Base-by-base conservation (phyloP, 1,284 basidiomycete species). In the Pseudozyma tsukubaensis region DNA sequence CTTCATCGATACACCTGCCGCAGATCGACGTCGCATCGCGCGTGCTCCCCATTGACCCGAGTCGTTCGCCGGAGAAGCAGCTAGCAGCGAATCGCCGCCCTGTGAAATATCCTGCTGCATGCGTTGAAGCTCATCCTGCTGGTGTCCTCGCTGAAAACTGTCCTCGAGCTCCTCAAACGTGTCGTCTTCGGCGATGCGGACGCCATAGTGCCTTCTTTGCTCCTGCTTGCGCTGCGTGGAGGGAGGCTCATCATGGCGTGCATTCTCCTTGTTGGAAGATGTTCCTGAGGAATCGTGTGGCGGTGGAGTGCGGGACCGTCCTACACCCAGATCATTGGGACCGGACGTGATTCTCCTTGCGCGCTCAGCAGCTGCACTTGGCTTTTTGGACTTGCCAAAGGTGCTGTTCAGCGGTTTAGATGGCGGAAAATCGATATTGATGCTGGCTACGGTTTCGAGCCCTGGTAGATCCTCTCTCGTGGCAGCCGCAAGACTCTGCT, bases 1-100 rank as follows among this genome's bases (percentile, higher is more conserved):
- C 65, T 83, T 83, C 66, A 82, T 77, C 53, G 77, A 80, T 7
- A 82, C 74, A 21, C 80, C 80, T 0, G 78, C 79, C 9, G 78
- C 79, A 0, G 72, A 73, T 1, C 80, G 73, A 2, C 78, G 59
- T 19, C 69, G 60, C 75, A 82, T 80, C 36, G 76, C 80, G 16
- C 75, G 64, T 1, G 78, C 62, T 11, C 77, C 79, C 79, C 79
- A 79, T 48, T 76, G 75, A 12, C 79, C 75, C 13, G 79, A 79
- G 35, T 62, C 60, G 18, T 75, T 71, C 29, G 43, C 60, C 5
- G 68, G 63, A 3, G 72, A 67, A 10, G 63, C 59, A 13, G 59
- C 60, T 3, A 75, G 44, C 35, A 72, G 49, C 12, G 75, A 74
- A 47, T 77, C 72, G 48, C 69, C 69, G 3, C 61, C 68, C 35